These are phyloP conservation scores for Madurella fahalii DNA, from an alignment of 2,329 filamentous ascomycete genomes.

Conservation along the genomic window DNA sequence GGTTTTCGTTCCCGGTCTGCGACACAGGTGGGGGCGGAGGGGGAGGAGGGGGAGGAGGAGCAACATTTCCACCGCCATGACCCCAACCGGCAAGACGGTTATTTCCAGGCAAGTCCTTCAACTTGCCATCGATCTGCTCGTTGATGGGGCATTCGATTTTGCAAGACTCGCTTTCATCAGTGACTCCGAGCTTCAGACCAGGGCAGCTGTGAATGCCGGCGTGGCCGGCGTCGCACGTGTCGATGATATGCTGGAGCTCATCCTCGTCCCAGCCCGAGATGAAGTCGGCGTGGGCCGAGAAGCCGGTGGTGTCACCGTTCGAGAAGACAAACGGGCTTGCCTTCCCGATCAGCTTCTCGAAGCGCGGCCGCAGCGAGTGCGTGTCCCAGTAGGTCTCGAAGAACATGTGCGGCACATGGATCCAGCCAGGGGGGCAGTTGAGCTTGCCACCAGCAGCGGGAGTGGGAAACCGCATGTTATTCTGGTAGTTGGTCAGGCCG, in stretches of 20 bases:
- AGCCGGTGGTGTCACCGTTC: conserved; percentile 67
- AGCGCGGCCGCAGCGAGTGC: conserved; percentile 46
- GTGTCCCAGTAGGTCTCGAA: conserved; percentile 60
- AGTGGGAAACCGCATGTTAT: conserved; percentile 63
- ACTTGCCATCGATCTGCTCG: conserved; percentile 41
- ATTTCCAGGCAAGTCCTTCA: conserved; percentile 51
- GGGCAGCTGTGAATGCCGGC: conserved; percentile 60
- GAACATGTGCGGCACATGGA: conserved; percentile 56
- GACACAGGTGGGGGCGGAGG: not conserved
- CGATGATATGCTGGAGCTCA: conserved; percentile 62
- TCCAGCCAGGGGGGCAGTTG: conserved; percentile 53
- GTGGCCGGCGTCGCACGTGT: conserved; percentile 59
- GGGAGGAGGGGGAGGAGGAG: conserved; percentile 4
- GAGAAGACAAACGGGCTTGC: conserved; percentile 63
- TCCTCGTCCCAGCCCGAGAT: conserved; percentile 66
- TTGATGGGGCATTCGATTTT: conserved; percentile 45
- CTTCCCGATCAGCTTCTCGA: conserved; percentile 49
- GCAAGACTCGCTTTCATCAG: conserved; percentile 45
- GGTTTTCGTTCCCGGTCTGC: not conserved
- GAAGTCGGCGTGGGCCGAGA: conserved; percentile 68
- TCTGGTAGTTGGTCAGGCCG: conserved; percentile 55
- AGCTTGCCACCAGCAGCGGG: conserved; percentile 40
- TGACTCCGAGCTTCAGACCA: conserved; percentile 50
- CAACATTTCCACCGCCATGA: conserved; percentile 25
- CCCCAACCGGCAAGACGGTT: conserved; percentile 52